These are phyloP conservation scores for Polysphondylium violaceum DNA, from an alignment of 78 protist genomes.

Conservation along the genomic window DNA sequence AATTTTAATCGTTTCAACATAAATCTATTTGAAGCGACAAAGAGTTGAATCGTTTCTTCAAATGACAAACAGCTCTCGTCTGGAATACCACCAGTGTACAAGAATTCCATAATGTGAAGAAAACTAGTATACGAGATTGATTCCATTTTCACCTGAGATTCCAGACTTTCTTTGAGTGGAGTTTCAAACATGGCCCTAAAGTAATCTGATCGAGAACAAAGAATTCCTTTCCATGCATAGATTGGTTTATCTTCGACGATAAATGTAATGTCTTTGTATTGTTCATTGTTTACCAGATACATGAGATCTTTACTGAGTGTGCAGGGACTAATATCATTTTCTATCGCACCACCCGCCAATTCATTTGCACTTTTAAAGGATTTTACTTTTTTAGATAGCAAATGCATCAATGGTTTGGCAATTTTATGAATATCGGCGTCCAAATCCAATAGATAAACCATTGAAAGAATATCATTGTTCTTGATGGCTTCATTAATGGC, in stretches of 20 bases:
- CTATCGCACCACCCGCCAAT: neutral
- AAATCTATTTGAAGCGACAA: slow-evolving; percentile 61
- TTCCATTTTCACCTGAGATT: slow-evolving; percentile 39
- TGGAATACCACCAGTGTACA: slow-evolving; percentile 41
- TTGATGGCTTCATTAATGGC: slow-evolving; percentile 43
- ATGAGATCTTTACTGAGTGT: slow-evolving; percentile 41
- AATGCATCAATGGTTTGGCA: slow-evolving; percentile 25
- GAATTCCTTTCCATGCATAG: slow-evolving; percentile 62
- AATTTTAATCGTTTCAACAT: slow-evolving; percentile 47
- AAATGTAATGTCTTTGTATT: slow-evolving; percentile 53
- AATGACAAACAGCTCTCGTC: neutral
- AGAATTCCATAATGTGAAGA: slow-evolving; percentile 34
- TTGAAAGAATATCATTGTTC: slow-evolving; percentile 41
- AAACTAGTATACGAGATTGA: slow-evolving; percentile 49
- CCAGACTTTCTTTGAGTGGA: slow-evolving; percentile 47
- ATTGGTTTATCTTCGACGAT: slow-evolving; percentile 58
- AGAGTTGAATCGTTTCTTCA: slow-evolving; percentile 34
- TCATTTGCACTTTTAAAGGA: neutral
- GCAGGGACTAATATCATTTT: slow-evolving; percentile 12
- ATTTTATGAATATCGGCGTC: slow-evolving; percentile 26
- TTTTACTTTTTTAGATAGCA: slow-evolving; percentile 29
- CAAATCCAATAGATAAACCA: slow-evolving; percentile 25
- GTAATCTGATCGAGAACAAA: slow-evolving; percentile 70
- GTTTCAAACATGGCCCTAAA: slow-evolving; percentile 79
- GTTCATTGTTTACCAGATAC: slow-evolving; percentile 28